phyloP scores from a whole-genome alignment of 805 yeast genomes.

The Wickerhamiella cacticola region DNA sequence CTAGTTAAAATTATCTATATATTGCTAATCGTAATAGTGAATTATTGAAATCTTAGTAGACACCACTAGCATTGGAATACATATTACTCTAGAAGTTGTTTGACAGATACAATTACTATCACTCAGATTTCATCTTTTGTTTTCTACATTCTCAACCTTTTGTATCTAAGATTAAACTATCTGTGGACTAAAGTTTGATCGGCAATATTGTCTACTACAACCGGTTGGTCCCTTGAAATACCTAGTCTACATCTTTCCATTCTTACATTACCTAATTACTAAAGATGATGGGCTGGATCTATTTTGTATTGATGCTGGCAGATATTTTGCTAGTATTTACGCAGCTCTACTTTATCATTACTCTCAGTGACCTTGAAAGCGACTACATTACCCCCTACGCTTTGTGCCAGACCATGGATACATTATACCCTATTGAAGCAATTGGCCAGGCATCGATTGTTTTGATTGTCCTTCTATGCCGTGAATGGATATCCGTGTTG shows the following conservation, averaged over 20 bases:
- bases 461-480: conserved; percentile 61
- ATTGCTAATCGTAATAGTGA: conserved; percentile 1
- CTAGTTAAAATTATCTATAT: background rate
- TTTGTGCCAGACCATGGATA: conserved; percentile 83
- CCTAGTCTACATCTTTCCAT: no score
- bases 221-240: no score
- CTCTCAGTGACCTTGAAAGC: conserved; percentile 35
- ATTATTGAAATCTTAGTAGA: no score
- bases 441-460: conserved; percentile 58
- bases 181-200: no score
- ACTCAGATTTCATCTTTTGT: no score
- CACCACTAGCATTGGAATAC: no score
- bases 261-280: background rate
- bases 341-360: conserved; percentile 23
- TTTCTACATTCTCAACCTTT: no score
- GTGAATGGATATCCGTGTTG: conserved; percentile 84
- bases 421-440: conserved; percentile 56
- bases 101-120: no score
- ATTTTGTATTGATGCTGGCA: conserved; percentile 18
- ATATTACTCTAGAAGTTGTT: no score
- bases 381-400: conserved; percentile 97
- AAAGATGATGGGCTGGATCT: conserved; percentile 18
- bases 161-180: no score
- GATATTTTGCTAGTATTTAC: conserved; percentile 21
- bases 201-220: no score